These are phyloP conservation scores for Tympanopsis confertula DNA, from an alignment of 2,329 filamentous ascomycete species.

Conservation along the genomic window DNA sequence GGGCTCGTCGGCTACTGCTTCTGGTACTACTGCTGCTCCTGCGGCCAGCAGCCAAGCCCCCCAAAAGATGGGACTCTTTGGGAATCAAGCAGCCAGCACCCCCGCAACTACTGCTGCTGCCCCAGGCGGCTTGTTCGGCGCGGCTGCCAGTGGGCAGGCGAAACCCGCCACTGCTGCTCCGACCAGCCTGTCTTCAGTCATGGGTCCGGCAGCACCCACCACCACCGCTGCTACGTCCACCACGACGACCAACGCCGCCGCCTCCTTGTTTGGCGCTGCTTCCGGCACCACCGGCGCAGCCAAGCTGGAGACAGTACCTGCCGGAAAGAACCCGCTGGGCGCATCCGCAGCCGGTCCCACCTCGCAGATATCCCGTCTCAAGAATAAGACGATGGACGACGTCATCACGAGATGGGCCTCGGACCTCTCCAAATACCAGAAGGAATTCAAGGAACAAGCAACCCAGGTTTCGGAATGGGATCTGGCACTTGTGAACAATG, in stretches of 20 bases:
- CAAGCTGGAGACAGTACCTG: slow-evolving; percentile 54
- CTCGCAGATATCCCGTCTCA: slow-evolving; percentile 78
- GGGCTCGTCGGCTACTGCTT: slow-evolving; percentile 11
- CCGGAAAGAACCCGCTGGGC: slow-evolving; percentile 37
- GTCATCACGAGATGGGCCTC: slow-evolving; percentile 96
- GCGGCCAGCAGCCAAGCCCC: slow-evolving; percentile 17
- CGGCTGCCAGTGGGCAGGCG: slow-evolving; percentile 6
- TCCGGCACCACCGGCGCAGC: slow-evolving; percentile 10
- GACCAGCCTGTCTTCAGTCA: slow-evolving; percentile 8
- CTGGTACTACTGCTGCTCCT: slow-evolving; percentile 15
- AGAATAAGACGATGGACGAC: slow-evolving; percentile 98
- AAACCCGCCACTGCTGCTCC: slow-evolving; percentile 17
- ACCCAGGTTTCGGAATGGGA: slow-evolving; percentile 84
- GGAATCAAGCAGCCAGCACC: slow-evolving; percentile 13
- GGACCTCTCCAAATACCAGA: slow-evolving; percentile 89
- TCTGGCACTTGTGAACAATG: slow-evolving; percentile 81
- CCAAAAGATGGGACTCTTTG: slow-evolving; percentile 15
- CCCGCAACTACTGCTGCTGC: slow-evolving; percentile 17
- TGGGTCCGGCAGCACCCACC: slow-evolving; percentile 9
- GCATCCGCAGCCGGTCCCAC: slow-evolving; percentile 71
- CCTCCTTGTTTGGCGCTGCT: slow-evolving; percentile 6
- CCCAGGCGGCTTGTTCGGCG: slow-evolving; percentile 17
- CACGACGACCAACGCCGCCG: slow-evolving; percentile 2
- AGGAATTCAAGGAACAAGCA: slow-evolving; percentile 87
- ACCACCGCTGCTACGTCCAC: slow-evolving; percentile 2